phyloP scores from a whole-genome alignment of 805 yeast species.

The Ogataea siamensis region DNA sequence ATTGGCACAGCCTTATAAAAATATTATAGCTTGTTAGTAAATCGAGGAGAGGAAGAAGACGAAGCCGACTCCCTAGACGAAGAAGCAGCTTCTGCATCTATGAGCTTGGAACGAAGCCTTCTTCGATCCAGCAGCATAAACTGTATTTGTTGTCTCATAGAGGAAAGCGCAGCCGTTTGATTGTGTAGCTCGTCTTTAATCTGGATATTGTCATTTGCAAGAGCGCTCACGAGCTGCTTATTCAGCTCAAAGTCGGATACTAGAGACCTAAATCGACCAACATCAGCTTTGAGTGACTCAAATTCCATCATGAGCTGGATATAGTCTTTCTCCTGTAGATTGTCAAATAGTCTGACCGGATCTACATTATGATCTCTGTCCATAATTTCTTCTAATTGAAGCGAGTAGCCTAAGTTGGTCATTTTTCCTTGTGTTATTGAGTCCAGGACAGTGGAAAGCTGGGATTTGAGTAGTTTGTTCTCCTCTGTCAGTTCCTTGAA shows the following conservation, averaged over 20 bases:
- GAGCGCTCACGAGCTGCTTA: conserved; percentile 23
- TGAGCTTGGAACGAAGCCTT: conserved; percentile 21
- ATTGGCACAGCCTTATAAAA: conserved; percentile 1
- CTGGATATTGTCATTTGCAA: conserved; percentile 29
- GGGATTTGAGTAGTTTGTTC: conserved; percentile 41
- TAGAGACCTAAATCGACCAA: conserved; percentile 34
- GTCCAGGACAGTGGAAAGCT: conserved; percentile 44
- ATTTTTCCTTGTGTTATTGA: conserved; percentile 49
- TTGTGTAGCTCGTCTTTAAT: conserved; percentile 47
- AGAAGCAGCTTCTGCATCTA: conserved; percentile 2
- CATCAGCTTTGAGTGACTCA: conserved; percentile 42
- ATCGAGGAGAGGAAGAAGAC: conserved; percentile 10
- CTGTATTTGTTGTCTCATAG: conserved; percentile 50
- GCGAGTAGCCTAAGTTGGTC: conserved; percentile 48
- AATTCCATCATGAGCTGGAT: conserved; percentile 39
- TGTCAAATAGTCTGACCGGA: conserved; percentile 15
- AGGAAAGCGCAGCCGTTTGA: conserved; percentile 44
- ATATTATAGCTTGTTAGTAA: conserved; percentile 19
- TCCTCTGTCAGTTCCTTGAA: conserved; percentile 34
- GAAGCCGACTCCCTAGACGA: conserved; percentile 19
- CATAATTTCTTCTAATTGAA: conserved; percentile 45
- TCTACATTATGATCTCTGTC: conserved; percentile 19
- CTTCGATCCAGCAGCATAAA: conserved; percentile 45
- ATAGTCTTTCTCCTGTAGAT: conserved; percentile 26
- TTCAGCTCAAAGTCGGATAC: conserved; percentile 27